Evolutionary conservation across 306 rosid species (phyloP).

Genomic region (Macrotyloma uniflorum): DNA sequence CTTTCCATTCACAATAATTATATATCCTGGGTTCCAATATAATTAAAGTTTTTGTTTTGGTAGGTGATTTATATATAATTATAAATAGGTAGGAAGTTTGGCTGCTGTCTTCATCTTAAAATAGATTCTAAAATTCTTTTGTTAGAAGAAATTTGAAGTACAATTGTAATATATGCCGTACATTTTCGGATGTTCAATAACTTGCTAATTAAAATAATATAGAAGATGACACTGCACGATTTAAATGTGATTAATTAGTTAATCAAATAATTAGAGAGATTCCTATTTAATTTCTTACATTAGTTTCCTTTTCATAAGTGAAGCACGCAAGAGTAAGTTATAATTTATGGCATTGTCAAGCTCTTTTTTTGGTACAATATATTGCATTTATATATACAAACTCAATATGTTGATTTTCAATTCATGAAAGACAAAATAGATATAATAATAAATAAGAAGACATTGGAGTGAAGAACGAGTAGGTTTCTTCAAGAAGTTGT

Average conservation of each 20-base stretch:
- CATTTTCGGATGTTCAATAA: not conserved
- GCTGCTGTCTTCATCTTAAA: not conserved
- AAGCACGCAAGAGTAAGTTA: not conserved
- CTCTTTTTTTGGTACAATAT: not conserved
- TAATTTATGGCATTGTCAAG: not conserved
- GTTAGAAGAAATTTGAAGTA: not conserved
- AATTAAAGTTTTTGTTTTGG: not conserved
- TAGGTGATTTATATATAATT: not conserved
- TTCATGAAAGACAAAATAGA: not conserved
- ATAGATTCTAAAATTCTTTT: not conserved
- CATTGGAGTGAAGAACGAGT: not conserved
- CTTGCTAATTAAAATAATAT: not conserved
- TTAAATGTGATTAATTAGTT: not conserved
- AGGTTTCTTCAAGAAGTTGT: not conserved
- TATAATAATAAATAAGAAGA: not conserved
- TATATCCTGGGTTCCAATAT: not conserved
- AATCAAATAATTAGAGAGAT: not conserved
- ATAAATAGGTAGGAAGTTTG: not conserved
- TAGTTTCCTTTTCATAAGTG: not conserved
- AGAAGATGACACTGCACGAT: not conserved
- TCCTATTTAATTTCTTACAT: not conserved
- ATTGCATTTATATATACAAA: not conserved
- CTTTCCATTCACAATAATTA: not conserved
- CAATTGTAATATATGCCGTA: not conserved
- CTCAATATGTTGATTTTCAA: not conserved